phyloP scores from a whole-genome alignment of 192 early-diverging fungal genomes.

The Coemansia sp. region DNA sequence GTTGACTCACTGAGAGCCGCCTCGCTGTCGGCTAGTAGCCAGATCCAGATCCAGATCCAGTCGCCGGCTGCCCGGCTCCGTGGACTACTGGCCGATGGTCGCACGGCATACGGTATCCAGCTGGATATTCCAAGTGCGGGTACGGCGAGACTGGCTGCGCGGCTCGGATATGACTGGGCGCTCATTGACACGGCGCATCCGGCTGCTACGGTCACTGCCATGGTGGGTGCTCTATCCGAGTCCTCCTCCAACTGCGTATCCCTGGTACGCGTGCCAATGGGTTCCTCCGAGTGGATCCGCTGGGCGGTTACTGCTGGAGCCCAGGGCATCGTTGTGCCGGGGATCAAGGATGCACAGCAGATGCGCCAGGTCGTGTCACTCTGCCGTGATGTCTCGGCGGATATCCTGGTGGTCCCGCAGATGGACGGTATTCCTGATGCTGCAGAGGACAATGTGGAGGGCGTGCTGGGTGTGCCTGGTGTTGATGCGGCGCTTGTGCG shows the following conservation, averaged over 20 bases:
- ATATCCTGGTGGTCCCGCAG: constrained; percentile 28
- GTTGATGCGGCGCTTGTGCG: constrained; percentile 41
- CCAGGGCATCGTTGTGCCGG: constrained; percentile 34
- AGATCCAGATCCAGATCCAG: no score
- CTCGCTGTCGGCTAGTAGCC: no score
- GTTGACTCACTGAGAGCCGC: no score
- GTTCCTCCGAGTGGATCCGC: constrained; percentile 25
- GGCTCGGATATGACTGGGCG: constrained; percentile 47
- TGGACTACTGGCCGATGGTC: constrained; percentile 16
- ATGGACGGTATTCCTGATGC: constrained; percentile 32
- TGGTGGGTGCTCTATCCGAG: constrained; percentile 36
- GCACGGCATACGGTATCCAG: constrained; percentile 27
- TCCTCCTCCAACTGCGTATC: constrained; percentile 19
- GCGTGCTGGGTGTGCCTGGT: constrained; percentile 37
- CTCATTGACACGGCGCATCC: constrained; percentile 31
- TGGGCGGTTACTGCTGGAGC: constrained; percentile 44
- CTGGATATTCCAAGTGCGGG: constrained; percentile 37
- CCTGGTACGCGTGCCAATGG: constrained; percentile 40
- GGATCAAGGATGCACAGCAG: constrained; percentile 26
- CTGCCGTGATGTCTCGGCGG: constrained; percentile 2
- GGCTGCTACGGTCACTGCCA: constrained; percentile 34
- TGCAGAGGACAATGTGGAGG: constrained; percentile 16
- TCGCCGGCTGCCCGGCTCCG: constrained; percentile 11
- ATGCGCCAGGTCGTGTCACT: constrained; percentile 15
- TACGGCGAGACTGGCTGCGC: constrained; percentile 20